Evolutionary conservation across 805 yeast genomes (phyloP).

Genomic region (Saturnispora mendoncae): DNA sequence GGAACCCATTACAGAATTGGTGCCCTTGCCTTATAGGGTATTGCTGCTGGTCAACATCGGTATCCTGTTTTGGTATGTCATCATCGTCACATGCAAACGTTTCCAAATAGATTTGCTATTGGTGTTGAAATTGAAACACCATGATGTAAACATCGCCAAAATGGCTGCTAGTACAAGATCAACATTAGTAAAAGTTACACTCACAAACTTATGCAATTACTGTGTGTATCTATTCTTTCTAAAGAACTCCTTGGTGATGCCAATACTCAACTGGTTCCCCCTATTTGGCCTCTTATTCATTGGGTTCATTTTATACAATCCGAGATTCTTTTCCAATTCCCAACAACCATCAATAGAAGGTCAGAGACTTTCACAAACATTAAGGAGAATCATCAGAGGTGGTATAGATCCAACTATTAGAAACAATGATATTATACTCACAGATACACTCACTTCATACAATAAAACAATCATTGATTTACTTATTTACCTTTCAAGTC

Average conservation of each 20-base stretch:
- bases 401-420: conserved; percentile 51
- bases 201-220: conserved; percentile 24
- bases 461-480: conserved; percentile 69
- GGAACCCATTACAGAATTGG: conserved; percentile 4
- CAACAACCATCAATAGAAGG: conserved; percentile 26
- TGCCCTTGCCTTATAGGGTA: conserved; percentile 45
- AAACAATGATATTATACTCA: conserved; percentile 69
- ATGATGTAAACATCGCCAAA: conserved; percentile 16
- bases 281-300: conserved; percentile 30
- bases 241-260: conserved; percentile 20
- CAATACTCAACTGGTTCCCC: conserved; percentile 30
- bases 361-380: conserved; percentile 39
- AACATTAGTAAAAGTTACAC: conserved; percentile 17
- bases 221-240: conserved; percentile 23
- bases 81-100: conserved; percentile 32
- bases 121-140: conserved; percentile 30
- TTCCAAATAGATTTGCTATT: conserved; percentile 37
- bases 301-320: conserved; percentile 31
- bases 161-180: conserved; percentile 15
- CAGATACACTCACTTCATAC: conserved; percentile 82
- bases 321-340: conserved; percentile 17
- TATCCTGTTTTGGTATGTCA: conserved; percentile 43
- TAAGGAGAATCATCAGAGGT: conserved; percentile 49
- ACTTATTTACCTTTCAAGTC: conserved; percentile 44
- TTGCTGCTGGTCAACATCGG: conserved; percentile 42